These are phyloP conservation scores for Truncatella angustata DNA, from an alignment of 2,329 filamentous ascomycete species.

Conservation along the genomic window DNA sequence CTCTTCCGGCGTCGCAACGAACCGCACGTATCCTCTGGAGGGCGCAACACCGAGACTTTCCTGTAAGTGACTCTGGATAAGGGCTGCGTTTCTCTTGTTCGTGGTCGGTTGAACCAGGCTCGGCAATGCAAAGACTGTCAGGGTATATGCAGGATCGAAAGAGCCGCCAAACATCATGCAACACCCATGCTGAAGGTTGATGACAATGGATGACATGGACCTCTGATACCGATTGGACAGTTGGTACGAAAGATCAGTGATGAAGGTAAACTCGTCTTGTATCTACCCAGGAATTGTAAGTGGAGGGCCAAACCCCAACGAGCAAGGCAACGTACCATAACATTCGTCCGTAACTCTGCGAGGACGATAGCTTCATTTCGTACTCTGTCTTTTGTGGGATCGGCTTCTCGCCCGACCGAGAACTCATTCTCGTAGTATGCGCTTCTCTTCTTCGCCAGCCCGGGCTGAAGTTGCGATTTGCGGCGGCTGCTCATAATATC, in stretches of 20 bases:
- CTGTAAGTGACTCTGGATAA: conserved; percentile 74
- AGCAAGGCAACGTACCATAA: conserved; percentile 46
- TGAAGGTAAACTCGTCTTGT: conserved; percentile 71
- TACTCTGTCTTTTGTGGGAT: conserved; percentile 43
- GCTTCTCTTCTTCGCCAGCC: conserved; percentile 35
- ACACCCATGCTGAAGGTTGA: conserved; percentile 72
- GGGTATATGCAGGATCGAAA: conserved; percentile 77
- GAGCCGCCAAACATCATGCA: conserved; percentile 74
- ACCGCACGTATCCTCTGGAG: conserved; percentile 70
- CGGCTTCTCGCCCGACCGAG: conserved; percentile 28
- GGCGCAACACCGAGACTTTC: conserved; percentile 66
- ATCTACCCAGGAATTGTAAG: conserved; percentile 45
- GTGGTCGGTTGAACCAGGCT: conserved; percentile 67
- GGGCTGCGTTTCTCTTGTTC: conserved; percentile 77
- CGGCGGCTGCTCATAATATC: conserved; percentile 30
- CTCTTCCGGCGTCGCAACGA: conserved; percentile 67
- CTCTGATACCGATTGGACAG: conserved; percentile 75
- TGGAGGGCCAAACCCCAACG: no score
- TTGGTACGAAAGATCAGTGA: conserved; percentile 70
- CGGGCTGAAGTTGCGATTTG: conserved; percentile 30
- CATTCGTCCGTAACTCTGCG: conserved; percentile 64
- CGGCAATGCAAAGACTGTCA: conserved; percentile 71
- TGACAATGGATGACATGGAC: conserved; percentile 69
- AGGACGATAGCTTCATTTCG: conserved; percentile 57
- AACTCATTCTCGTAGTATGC: conserved; percentile 48